Evolutionary conservation across 345 rosid genomes (phyloP).

Genomic region (Aurinia saxatilis): DNA sequence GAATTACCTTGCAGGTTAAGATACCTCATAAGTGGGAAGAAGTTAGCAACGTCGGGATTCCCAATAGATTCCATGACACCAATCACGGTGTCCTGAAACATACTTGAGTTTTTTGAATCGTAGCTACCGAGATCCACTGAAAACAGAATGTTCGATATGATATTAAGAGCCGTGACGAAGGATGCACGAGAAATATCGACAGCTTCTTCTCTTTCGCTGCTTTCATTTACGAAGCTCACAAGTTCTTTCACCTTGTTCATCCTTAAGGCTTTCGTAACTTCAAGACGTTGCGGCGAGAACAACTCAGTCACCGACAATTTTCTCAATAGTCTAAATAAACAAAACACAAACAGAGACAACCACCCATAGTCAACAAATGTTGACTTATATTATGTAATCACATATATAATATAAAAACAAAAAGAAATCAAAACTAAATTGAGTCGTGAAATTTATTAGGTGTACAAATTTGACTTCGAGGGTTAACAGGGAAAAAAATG

Average conservation of each 20-base stretch:
- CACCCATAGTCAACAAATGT: no score
- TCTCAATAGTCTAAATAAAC: neutral
- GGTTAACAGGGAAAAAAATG: no score
- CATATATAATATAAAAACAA: neutral
- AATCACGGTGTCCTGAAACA: constrained; percentile 1
- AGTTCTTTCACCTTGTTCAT: neutral
- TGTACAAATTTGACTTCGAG: no score
- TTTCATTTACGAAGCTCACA: neutral
- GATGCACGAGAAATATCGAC: constrained; percentile 22
- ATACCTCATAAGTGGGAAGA: constrained; percentile 15
- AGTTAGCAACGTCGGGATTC: constrained; percentile 11
- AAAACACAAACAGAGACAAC: neutral
- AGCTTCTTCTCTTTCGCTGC: constrained; percentile 20
- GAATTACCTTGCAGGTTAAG: constrained; percentile 24
- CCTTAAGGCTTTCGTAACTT: neutral
- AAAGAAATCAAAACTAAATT: neutral
- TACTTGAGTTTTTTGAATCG: neutral
- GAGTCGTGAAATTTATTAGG: no score
- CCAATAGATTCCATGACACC: constrained; percentile 10
- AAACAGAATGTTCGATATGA: constrained; percentile 18
- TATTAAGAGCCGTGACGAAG: constrained; percentile 20
- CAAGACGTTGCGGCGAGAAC: neutral
- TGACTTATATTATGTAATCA: no score
- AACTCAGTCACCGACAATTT: neutral
- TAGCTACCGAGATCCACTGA: constrained; percentile 17